Evolutionary conservation across 139 green algal species (phyloP), one percentile per base, ranked within the genome.

Genomic region (Mesostigma viride): DNA sequence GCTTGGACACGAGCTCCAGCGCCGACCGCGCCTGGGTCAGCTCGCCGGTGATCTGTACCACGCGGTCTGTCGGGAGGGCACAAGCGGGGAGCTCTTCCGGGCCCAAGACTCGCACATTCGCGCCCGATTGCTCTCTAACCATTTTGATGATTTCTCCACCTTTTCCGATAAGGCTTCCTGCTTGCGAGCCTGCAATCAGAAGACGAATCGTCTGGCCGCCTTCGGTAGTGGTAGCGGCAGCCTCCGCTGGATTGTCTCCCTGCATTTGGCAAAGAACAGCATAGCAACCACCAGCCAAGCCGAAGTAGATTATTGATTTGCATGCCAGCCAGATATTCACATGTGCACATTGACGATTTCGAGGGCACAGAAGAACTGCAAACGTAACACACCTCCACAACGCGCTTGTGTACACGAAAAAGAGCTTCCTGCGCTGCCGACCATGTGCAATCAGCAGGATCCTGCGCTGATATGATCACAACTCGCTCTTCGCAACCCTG

Each of bases 81-180:
- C 32, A 57, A 11, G 48, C 31, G 3, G 64, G 64, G 24, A 35
- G 27, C n/a, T 76, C 48, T 14, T 72, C 64, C 11, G 53, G 17
- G 31, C 35, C 26, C 35, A 58, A 53, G 26, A 77, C 33, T 22
- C 36, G 44, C 45, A 70, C 46, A 3, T 27, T 4, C 11, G 70
- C 70, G 20, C 64, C 48, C 27, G 70, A 67, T 3, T 53, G 31
- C 32, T 77, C 70, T 22, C 70, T 53, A 14, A 77, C 30, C 47
- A 36, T 5, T 64, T 77, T 72, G 57, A 77, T 77, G 47, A 63
- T 74, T 3, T 35, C 36, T 14, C 70, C 70, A 22, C 64, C 47
- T 46, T 68, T 77, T 31, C 70, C 70, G 17, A 77, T 45, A 11
- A 77, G 26, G 17, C 27, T 31, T 11, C 70, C 70, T 17, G 35